phyloP scores from a whole-genome alignment of 306 rosid species.

The Ormosia emarginata region DNA sequence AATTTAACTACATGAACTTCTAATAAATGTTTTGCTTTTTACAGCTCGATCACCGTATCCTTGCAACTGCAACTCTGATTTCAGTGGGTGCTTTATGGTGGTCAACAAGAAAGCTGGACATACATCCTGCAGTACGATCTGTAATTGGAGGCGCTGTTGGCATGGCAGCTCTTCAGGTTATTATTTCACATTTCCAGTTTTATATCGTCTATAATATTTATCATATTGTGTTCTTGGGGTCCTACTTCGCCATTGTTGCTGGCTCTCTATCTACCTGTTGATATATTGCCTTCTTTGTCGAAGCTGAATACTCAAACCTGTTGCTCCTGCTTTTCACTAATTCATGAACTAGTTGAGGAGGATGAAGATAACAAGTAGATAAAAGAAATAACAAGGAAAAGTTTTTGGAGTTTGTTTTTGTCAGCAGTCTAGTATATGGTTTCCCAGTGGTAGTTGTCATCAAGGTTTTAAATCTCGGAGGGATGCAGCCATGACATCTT shows the following conservation, averaged over 20 bases:
- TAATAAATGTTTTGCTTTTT: background rate
- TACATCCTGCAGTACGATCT: conserved; percentile 76
- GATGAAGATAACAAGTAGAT: background rate
- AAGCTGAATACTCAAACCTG: background rate
- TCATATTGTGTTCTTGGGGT: background rate
- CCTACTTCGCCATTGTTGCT: background rate
- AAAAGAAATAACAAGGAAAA: background rate
- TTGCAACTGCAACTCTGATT: conserved; percentile 61
- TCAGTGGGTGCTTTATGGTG: conserved; percentile 68
- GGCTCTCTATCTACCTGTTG: background rate
- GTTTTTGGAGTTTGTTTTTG: background rate
- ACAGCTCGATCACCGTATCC: conserved; percentile 89
- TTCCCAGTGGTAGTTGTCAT: background rate
- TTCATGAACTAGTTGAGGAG: background rate
- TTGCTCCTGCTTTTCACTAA: background rate
- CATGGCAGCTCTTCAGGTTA: conserved; percentile 85
- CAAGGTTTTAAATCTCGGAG: too few species aligned
- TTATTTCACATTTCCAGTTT: conserved; percentile 1
- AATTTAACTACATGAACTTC: background rate
- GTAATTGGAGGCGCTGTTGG: conserved; percentile 57
- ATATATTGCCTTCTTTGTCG: background rate
- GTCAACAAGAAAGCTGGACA: conserved; percentile 71
- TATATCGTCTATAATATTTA: background rate
- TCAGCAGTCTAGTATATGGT: background rate
- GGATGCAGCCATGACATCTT: too few species aligned